These are phyloP conservation scores for Letharia lupina DNA, from an alignment of 495 filamentous ascomycete species.

Conservation along the genomic window DNA sequence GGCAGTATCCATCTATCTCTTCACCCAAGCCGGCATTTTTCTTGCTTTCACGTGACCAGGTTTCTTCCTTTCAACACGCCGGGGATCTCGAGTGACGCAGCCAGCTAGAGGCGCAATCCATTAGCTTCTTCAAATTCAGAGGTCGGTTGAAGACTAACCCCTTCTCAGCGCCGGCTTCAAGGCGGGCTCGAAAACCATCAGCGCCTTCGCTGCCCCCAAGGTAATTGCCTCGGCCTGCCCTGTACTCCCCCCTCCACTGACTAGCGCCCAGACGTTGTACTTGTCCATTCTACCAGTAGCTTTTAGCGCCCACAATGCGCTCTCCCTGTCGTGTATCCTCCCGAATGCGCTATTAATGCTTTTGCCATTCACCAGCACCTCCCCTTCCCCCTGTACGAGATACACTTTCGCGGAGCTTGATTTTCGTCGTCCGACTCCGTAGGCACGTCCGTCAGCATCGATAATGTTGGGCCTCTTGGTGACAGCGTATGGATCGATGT, in stretches of 20 bases:
- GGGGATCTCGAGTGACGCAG: constrained; percentile 81
- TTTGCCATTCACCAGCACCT: constrained; percentile 85
- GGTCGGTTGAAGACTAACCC: constrained; percentile 53
- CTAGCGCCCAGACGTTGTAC: constrained; percentile 90
- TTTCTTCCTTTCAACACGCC: constrained; percentile 97
- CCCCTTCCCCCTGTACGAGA: constrained; percentile 84
- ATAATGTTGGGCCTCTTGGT: constrained; percentile 47
- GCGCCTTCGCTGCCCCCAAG: constrained; percentile 78
- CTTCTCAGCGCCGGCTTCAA: constrained; percentile 79
- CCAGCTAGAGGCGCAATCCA: constrained; percentile 54
- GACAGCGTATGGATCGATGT: constrained; percentile 60
- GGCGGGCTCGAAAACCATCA: constrained; percentile 48
- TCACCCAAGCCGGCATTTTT: constrained; percentile 98
- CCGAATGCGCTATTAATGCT: constrained; percentile 68
- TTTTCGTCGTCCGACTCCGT: constrained; percentile 78
- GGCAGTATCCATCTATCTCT: constrained; percentile 40
- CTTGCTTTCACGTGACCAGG: constrained; percentile 88
- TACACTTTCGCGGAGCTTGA: constrained; percentile 71
- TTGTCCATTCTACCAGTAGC: constrained; percentile 78
- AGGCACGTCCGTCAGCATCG: constrained; percentile 65
- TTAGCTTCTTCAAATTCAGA: constrained; percentile 17
- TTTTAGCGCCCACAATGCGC: constrained; percentile 82
- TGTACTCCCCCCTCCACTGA: constrained; percentile 78
- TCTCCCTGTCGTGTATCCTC: constrained; percentile 88
- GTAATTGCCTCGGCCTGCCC: constrained; percentile 95